Evolutionary conservation across 176 grass and related monocot genomes (phyloP).

Genomic region (Carex kokanica): DNA sequence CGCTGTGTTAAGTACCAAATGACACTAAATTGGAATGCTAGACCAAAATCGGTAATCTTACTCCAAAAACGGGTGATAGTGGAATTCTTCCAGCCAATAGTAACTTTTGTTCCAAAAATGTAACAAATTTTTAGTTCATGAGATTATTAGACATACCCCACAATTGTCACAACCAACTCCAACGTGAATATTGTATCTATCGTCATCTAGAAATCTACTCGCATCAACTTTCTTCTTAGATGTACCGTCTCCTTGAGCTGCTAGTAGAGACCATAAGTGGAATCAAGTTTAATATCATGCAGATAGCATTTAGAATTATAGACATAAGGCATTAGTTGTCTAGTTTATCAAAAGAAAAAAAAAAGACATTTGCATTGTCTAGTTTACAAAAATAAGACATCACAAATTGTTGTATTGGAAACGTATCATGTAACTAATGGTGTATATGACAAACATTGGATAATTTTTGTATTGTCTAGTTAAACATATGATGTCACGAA

Average conservation of each 20-base stretch:
- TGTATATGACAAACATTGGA: no score
- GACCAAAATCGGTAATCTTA: no score
- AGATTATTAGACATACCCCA: slow-evolving; percentile 57
- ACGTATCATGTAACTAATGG: no score
- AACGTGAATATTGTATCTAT: slow-evolving; percentile 47
- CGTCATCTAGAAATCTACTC: slow-evolving; percentile 7
- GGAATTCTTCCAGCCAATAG: not conserved
- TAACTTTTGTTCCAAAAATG: not conserved
- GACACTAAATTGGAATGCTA: not conserved
- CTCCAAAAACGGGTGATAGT: not conserved
- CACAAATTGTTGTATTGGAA: no score
- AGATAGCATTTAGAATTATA: not conserved
- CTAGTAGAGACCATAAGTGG: slow-evolving; percentile 33
- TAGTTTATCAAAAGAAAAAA: not conserved
- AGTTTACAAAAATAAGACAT: no score
- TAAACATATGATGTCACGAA: no score
- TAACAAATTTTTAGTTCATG: not conserved
- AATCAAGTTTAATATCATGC: not conserved
- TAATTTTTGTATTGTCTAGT: no score
- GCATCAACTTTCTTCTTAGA: not conserved
- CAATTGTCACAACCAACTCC: slow-evolving; percentile 85
- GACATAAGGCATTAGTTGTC: not conserved
- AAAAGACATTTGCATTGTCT: not conserved
- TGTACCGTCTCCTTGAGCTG: slow-evolving; percentile 25
- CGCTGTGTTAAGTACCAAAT: not conserved